Conservation (phyloP, 768 basidiomycete species). For the Tricholoma furcatifolium region DNA sequence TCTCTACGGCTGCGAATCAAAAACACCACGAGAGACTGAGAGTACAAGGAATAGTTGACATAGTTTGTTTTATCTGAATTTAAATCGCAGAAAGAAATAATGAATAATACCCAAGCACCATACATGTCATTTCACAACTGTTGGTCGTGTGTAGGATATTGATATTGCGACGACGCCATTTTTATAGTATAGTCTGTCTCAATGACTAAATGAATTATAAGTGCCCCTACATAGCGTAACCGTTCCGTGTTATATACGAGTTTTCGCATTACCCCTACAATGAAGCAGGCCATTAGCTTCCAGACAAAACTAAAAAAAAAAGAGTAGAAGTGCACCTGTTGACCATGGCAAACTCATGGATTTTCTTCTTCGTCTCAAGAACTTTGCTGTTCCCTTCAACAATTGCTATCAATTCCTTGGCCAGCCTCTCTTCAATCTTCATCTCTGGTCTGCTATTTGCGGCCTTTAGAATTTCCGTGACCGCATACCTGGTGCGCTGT, state of each 20-base stretch:
- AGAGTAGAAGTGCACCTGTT: slow-evolving; percentile 59
- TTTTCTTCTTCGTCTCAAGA: slow-evolving; percentile 56
- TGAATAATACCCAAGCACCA: no score
- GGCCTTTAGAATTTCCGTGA: slow-evolving; percentile 70
- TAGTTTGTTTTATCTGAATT: no score
- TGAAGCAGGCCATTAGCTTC: not conserved
- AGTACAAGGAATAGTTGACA: no score
- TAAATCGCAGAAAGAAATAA: no score
- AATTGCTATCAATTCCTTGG: slow-evolving; percentile 73
- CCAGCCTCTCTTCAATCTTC: slow-evolving; percentile 66
- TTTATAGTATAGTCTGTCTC: no score
- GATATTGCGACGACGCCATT: no score
- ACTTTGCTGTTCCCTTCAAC: slow-evolving; percentile 60
- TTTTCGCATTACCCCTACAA: slow-evolving; percentile 15
- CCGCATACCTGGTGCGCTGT: slow-evolving; percentile 69
- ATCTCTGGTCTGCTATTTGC: slow-evolving; percentile 56
- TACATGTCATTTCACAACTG: no score
- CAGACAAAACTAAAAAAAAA: not conserved
- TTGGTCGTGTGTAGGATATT: no score
- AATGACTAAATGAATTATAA: not conserved
- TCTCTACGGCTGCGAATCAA: slow-evolving; percentile 67
- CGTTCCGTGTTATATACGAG: slow-evolving; percentile 9
- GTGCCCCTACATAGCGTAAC: not conserved
- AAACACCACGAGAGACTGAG: slow-evolving; percentile 67
- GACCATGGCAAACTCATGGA: slow-evolving; percentile 70